Evolutionary conservation across 2,329 filamentous ascomycete species (phyloP).

Genomic region (Scedosporium aurantiacum): DNA sequence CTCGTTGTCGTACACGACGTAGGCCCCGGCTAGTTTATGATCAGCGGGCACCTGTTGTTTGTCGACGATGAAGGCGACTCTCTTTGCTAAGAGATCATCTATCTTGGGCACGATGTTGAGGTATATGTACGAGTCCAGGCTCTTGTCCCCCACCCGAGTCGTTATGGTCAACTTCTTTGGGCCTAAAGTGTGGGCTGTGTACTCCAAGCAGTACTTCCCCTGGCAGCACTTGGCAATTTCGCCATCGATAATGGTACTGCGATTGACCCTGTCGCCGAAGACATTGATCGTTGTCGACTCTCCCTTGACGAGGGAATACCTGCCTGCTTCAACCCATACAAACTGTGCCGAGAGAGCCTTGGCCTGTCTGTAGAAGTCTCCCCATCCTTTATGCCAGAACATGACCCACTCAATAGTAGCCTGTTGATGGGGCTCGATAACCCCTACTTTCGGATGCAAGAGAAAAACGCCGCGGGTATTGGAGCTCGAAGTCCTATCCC

Average conservation of each 20-base stretch:
- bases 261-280: not conserved
- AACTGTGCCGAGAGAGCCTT: slow-evolving; percentile 5
- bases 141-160: not conserved
- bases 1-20: slow-evolving; percentile 9
- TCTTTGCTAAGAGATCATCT: slow-evolving; percentile 6
- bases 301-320: not conserved
- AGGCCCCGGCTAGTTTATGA: slow-evolving; percentile 4
- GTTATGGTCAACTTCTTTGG: not conserved
- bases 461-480: slow-evolving; percentile 10
- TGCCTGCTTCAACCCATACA: not conserved
- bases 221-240: not conserved
- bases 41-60: slow-evolving; percentile 7
- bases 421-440: slow-evolving; percentile 6
- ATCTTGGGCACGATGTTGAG: slow-evolving; percentile 8
- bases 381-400: slow-evolving; percentile 10
- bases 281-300: not conserved
- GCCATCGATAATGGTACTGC: not conserved
- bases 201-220: not conserved
- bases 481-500: slow-evolving; percentile 7
- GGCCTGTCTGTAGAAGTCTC: slow-evolving; percentile 8
- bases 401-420: slow-evolving; percentile 6
- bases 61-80: slow-evolving; percentile 8
- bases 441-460: slow-evolving; percentile 7
- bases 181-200: not conserved
- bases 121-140: slow-evolving; percentile 5